Evolutionary conservation across 2,329 filamentous ascomycete species (phyloP).

Genomic region (Alternaria gaisen): DNA sequence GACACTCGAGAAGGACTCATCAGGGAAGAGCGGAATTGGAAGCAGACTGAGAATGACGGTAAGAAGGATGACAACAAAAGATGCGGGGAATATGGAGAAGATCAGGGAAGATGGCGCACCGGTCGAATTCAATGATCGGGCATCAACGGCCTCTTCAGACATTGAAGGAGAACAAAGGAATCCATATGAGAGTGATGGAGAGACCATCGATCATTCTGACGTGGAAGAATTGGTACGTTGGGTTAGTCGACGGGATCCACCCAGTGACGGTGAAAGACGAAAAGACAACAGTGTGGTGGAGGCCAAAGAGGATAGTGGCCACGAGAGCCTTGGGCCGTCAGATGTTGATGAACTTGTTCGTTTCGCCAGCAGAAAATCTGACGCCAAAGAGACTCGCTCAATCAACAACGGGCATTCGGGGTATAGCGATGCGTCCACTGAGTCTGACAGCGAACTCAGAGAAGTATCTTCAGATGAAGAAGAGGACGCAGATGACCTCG

Average conservation of each 20-base stretch:
- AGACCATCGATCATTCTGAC: constrained; percentile 43
- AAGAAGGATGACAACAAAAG: constrained; percentile 41
- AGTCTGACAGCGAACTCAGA: constrained; percentile 36
- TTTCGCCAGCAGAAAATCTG: constrained; percentile 34
- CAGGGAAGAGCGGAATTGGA: constrained; percentile 30
- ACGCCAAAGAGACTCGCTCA: constrained; percentile 1
- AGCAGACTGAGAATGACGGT: constrained; percentile 38
- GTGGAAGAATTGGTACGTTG: constrained; percentile 47
- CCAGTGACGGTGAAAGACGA: constrained; percentile 39
- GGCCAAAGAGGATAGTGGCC: constrained; percentile 33
- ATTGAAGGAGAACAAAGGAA: constrained; percentile 24
- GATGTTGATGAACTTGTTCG: constrained; percentile 46
- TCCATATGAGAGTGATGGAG: constrained; percentile 25
- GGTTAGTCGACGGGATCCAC: constrained; percentile 43
- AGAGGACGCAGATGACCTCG: constrained; percentile 33
- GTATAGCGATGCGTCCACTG: constrained; percentile 43
- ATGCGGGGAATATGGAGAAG: constrained; percentile 34
- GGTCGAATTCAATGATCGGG: constrained; percentile 28
- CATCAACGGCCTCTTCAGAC: constrained; percentile 37
- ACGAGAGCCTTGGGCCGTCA: constrained; percentile 41
- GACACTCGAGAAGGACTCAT: constrained; percentile 31
- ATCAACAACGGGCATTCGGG: constrained; percentile 9
- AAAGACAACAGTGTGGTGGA: constrained; percentile 5
- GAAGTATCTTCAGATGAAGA: constrained; percentile 25
- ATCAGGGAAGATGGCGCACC: constrained; percentile 30